Percentiles rank a stretch among this genome's conserved stretches.
Conservation (phyloP, 805 yeast genomes). For the Lachancea sp. region DNA sequence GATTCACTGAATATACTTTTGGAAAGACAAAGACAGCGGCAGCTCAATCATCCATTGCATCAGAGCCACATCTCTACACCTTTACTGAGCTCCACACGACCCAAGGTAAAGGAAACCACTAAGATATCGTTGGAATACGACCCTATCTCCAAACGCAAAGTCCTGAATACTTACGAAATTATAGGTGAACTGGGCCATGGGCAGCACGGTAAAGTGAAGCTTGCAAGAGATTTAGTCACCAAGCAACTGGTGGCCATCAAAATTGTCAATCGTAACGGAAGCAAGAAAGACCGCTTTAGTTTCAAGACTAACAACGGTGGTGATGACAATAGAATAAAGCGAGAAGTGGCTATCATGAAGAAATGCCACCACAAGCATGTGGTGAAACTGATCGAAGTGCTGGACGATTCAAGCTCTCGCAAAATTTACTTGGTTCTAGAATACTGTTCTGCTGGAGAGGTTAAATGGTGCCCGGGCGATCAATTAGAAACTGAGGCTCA, state of each 20-base stretch:
- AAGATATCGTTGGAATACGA: slow-evolving; percentile 79
- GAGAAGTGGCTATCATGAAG: slow-evolving; percentile 91
- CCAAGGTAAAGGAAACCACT: slow-evolving; percentile 73
- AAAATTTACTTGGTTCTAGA: slow-evolving; percentile 89
- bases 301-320: slow-evolving; percentile 43
- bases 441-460: slow-evolving; percentile 85
- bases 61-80: slow-evolving; percentile 30
- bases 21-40: slow-evolving; percentile 37
- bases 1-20: slow-evolving; percentile 35
- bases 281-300: slow-evolving; percentile 25
- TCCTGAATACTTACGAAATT: slow-evolving; percentile 85
- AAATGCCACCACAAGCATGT: slow-evolving; percentile 89
- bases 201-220: slow-evolving; percentile 97
- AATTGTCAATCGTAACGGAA: slow-evolving; percentile 69
- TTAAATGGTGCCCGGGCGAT: slow-evolving; percentile 55
- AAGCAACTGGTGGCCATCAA: slow-evolving; percentile 82
- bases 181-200: slow-evolving; percentile 85
- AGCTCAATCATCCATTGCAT: slow-evolving; percentile 39
- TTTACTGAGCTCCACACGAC: slow-evolving; percentile 8
- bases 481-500: slow-evolving; percentile 36
- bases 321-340: slow-evolving; percentile 68
- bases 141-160: slow-evolving; percentile 74
- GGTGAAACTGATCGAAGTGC: slow-evolving; percentile 77
- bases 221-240: slow-evolving; percentile 67
- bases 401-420: slow-evolving; percentile 76